Base-by-base conservation (phyloP, 2,329 filamentous ascomycete species). In the Cephalotrichum gorgonifer region DNA sequence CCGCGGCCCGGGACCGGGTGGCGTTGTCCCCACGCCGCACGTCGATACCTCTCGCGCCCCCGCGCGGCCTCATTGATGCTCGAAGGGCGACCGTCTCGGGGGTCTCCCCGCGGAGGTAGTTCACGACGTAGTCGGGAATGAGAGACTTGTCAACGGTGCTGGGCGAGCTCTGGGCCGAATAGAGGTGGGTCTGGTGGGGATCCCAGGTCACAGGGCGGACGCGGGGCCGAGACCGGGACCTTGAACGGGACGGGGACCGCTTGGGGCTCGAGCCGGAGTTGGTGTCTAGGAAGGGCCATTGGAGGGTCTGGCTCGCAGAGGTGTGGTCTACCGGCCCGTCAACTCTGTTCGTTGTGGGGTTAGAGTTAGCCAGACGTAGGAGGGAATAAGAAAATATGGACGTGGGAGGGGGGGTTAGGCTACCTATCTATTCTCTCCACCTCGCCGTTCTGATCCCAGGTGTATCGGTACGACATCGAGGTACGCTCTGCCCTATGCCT, bases 31-130 rank as follows among this genome's bases (percentile, higher is more conserved):
- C 30, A 28, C 28, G 7, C n/a, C 33, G 23, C 8, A 43, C 8
- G 20, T 48, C 28, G 11, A 53, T 48, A 20, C 31, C 42, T 17
- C 35, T 14, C 9, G 38, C 30, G 11, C 48, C 48, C 9, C 26
- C 25, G 1, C 26, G 48, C 15, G 39, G 54, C 28, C 55, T 58
- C 54, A 62, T 64, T 51, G 65, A 63, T 52, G 69, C 68, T 54
- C 71, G 69, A 50, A 63, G 62, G 6, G 74, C 74, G 20, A 78
- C 56, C 27, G 67, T 70, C 58, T 77, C 74, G 14, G 75, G 74
- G 2, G 74, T 78, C 60, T 78, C 75, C 43, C 74, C 74, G 38
- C 74, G 69, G 52, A 78, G 65, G 57, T 73, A 78, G 58, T 76
- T 72, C 53, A 75, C 65, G 38, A 78, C 70, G 54, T 78, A 78